A percentile compares a stretch with the other conserved stretches of the same genome.
These are phyloP conservation scores for Euphorbia celastroides DNA, from an alignment of 441 rosid species.

Conservation along the genomic window DNA sequence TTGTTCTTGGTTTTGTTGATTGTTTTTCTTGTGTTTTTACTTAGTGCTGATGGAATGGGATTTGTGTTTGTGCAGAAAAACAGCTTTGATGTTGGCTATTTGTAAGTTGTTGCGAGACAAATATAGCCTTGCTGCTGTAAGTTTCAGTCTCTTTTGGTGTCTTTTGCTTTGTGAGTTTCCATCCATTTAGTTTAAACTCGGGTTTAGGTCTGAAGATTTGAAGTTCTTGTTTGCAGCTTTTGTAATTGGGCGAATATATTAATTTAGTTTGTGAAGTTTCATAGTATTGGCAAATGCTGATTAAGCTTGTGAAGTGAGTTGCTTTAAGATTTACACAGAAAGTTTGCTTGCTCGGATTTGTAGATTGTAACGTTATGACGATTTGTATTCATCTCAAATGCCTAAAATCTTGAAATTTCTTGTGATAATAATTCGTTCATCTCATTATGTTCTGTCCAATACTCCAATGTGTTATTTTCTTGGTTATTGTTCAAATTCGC, in stretches of 20 bases:
- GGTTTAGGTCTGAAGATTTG: not conserved
- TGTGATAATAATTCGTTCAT: not conserved
- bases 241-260: too few relatives aligned
- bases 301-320: not conserved
- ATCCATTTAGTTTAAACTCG: not conserved
- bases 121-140: slow-evolving; percentile 96
- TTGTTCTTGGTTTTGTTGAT: not conserved
- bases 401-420: not conserved
- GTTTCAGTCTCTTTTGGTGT: slow-evolving; percentile 22
- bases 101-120: slow-evolving; percentile 71
- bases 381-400: too few relatives aligned
- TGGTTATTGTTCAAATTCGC: not conserved
- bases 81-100: slow-evolving; percentile 86
- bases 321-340: not conserved
- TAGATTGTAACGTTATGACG: too few relatives aligned
- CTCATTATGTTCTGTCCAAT: not conserved
- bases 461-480: not conserved
- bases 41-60: slow-evolving; percentile 17
- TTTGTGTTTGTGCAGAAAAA: slow-evolving; percentile 52
- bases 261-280: not conserved
- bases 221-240: not conserved
- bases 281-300: not conserved
- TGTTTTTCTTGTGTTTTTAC: not conserved
- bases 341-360: too few relatives aligned
- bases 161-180: not conserved